Percentiles rank a stretch among this genome's conserved stretches.
phyloP scores from a whole-genome alignment of 352 stramenopile genomes.

The Globisporangium radiosum region DNA sequence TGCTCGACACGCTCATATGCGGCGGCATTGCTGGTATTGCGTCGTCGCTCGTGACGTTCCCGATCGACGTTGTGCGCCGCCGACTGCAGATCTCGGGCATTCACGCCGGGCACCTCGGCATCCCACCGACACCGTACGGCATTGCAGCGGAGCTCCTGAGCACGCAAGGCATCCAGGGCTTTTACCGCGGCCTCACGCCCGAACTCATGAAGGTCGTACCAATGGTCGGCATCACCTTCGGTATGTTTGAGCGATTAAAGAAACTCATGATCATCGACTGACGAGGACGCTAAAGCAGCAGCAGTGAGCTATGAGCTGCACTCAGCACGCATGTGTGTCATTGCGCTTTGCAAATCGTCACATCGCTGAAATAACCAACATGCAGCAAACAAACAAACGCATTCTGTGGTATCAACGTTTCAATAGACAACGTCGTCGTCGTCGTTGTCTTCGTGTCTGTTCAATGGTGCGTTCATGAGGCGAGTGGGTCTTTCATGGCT shows the following conservation, averaged over 20 bases:
- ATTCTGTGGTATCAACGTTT: not conserved
- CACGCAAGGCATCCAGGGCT: conserved; percentile 69
- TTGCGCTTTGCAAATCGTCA: too few species aligned
- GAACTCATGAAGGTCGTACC: conserved; percentile 96
- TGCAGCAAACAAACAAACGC: conserved; percentile 2
- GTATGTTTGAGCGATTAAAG: conserved; percentile 93
- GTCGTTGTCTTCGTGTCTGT: too few species aligned
- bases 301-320: too few species aligned
- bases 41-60: conserved; percentile 93
- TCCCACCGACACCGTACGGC: conserved; percentile 63
- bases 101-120: conserved; percentile 55
- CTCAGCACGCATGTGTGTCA: too few species aligned
- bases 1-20: conserved; percentile 88
- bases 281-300: conserved; percentile 9
- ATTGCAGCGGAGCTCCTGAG: conserved; percentile 66
- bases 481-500: too few species aligned
- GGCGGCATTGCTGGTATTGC: conserved; percentile 87
- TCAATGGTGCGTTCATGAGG: too few species aligned
- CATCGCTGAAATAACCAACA: not conserved
- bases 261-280: conserved; percentile 80
- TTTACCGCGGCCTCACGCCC: conserved; percentile 88
- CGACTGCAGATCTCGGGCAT: conserved; percentile 93
- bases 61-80: conserved; percentile 92
- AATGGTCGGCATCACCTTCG: conserved; percentile 96
- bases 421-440: not conserved